Conservation (phyloP, 768 basidiomycete species). For the Fomitopsis pulvina region DNA sequence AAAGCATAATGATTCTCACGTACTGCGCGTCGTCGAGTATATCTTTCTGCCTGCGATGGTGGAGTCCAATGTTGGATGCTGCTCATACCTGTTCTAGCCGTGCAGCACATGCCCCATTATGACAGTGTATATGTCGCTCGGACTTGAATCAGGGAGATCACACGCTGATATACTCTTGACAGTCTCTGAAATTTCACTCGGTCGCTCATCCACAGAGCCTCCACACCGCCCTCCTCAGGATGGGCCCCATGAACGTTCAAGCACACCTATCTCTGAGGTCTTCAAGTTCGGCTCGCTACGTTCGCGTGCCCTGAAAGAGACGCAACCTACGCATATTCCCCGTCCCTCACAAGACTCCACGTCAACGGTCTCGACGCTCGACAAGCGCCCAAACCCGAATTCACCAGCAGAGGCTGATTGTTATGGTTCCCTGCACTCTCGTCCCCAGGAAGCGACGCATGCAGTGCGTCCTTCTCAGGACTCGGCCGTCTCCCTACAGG, state of each 20-base stretch:
- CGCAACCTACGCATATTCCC: background rate
- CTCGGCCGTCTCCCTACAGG: constrained; percentile 8
- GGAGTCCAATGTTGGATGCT: background rate
- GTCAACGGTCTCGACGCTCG: background rate
- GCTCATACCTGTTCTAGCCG: background rate
- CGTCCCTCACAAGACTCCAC: background rate
- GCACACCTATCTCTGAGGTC: background rate
- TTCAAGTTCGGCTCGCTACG: constrained; percentile 2
- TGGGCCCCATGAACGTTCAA: background rate
- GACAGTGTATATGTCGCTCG: background rate
- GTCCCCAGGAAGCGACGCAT: background rate
- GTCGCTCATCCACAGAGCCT: constrained; percentile 24
- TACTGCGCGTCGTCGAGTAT: background rate
- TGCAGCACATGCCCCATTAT: background rate
- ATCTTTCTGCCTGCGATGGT: too few species aligned
- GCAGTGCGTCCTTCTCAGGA: constrained; percentile 19
- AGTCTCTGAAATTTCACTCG: constrained; percentile 19
- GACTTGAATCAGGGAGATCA: background rate
- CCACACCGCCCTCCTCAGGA: background rate
- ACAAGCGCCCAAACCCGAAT: background rate
- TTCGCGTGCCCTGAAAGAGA: background rate
- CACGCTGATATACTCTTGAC: background rate
- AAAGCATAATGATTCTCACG: background rate
- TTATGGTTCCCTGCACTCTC: background rate
- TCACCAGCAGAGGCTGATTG: background rate